Evolutionary conservation across 176 grass and related monocot genomes (phyloP).

Genomic region (Musa beccarii): DNA sequence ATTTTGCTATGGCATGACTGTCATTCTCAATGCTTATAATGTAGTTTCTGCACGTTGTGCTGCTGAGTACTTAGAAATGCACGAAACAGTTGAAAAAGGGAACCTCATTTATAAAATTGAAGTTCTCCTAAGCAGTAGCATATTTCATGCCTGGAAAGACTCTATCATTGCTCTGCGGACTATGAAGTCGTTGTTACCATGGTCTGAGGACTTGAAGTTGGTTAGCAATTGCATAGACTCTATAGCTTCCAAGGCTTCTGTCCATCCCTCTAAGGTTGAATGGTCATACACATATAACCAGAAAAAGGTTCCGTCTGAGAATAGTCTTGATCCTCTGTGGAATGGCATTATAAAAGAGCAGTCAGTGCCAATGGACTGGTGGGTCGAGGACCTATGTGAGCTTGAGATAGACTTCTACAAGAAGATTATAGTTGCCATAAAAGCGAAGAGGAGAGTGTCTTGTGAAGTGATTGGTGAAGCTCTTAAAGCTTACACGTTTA

Average conservation of each 20-base stretch:
- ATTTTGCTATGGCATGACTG: conserved; percentile 72
- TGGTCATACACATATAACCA: conserved; percentile 85
- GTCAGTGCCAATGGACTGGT: conserved; percentile 86
- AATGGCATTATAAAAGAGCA: conserved; percentile 55
- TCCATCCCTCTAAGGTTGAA: conserved; percentile 69
- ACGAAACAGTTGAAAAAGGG: conserved; percentile 75
- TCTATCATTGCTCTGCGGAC: conserved; percentile 84
- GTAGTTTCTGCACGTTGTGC: conserved; percentile 69
- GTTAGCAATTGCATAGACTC: conserved; percentile 76
- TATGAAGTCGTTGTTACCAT: conserved; percentile 68
- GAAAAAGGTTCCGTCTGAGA: conserved; percentile 58
- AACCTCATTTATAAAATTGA: conserved; percentile 94
- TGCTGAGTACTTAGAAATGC: conserved; percentile 92
- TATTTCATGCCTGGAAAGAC: conserved; percentile 86
- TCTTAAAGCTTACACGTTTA: conserved; percentile 81
- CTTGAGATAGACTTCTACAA: conserved; percentile 65
- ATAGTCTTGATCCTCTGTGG: conserved; percentile 50
- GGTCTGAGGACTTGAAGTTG: conserved; percentile 83
- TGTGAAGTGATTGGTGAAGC: conserved; percentile 62
- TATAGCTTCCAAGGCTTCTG: conserved; percentile 68
- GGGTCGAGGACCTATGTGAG: conserved; percentile 67
- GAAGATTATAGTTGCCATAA: conserved; percentile 61
- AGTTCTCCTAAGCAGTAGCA: conserved; percentile 63
- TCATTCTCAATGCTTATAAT: conserved; percentile 91
- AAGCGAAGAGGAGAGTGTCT: conserved; percentile 58